A percentile compares a stretch with the other conserved stretches of the same genome.
phyloP scores from a whole-genome alignment of 2,329 filamentous ascomycete genomes.

The Trichoderma sp. region DNA sequence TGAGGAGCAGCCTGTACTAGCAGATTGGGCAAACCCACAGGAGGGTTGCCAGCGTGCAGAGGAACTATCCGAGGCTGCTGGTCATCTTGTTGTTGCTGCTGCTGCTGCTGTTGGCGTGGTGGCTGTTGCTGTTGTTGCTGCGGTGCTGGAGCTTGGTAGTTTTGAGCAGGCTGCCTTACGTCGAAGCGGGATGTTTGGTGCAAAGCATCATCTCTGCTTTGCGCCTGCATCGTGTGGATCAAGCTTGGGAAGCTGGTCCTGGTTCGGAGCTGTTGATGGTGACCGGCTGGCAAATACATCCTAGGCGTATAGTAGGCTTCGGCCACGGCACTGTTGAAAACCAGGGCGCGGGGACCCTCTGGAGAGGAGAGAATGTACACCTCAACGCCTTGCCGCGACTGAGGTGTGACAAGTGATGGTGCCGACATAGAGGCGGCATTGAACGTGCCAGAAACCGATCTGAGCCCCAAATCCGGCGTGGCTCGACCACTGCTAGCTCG shows the following conservation, averaged over 20 bases:
- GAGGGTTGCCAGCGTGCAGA: slow-evolving; percentile 44
- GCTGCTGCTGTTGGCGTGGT: slow-evolving; percentile 26
- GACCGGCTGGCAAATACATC: slow-evolving; percentile 30
- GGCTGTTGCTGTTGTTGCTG: slow-evolving; percentile 26
- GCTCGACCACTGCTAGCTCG: slow-evolving; percentile 47
- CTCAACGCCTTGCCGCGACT: slow-evolving; percentile 42
- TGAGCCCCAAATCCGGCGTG: slow-evolving; percentile 46
- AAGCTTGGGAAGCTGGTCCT: slow-evolving; percentile 22
- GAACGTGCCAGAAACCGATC: slow-evolving; percentile 31
- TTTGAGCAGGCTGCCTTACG: slow-evolving; percentile 25
- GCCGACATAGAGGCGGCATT: not conserved
- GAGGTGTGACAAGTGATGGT: slow-evolving; percentile 21
- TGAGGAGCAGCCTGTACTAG: slow-evolving; percentile 55
- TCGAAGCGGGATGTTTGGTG: slow-evolving; percentile 26
- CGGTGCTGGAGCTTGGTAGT: slow-evolving; percentile 23
- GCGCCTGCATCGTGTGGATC: slow-evolving; percentile 9
- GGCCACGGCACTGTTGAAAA: slow-evolving; percentile 52
- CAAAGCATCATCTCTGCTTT: slow-evolving; percentile 15
- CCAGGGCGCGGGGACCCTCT: slow-evolving; percentile 57
- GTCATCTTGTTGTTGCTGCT: slow-evolving; percentile 29
- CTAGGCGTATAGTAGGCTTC: slow-evolving; percentile 56
- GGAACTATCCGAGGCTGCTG: slow-evolving; percentile 26
- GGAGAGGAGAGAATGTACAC: slow-evolving; percentile 65
- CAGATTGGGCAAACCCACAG: slow-evolving; percentile 36
- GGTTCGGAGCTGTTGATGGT: slow-evolving; percentile 32